A percentile compares a stretch with the other conserved stretches of the same genome.
Conservation (phyloP, 2,329 filamentous ascomycete species). For the Cercospora zeina region DNA sequence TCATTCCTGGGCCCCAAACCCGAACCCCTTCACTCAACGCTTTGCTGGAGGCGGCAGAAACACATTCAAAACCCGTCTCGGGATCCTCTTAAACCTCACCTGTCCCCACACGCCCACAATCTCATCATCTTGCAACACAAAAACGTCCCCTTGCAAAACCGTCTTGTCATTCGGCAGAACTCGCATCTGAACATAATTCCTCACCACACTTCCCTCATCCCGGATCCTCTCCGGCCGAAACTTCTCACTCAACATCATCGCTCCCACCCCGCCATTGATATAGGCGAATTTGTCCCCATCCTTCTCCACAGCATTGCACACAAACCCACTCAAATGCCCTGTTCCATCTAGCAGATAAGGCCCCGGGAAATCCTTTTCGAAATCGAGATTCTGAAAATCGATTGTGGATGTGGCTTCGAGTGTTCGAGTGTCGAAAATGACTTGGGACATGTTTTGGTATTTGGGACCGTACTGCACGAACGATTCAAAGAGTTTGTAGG, state of each 20-base stretch:
- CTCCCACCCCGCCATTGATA: slow-evolving; percentile 43
- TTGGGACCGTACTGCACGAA: slow-evolving; percentile 34
- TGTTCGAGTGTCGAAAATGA: slow-evolving; percentile 29
- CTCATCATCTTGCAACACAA: slow-evolving; percentile 35
- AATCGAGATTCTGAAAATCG: slow-evolving; percentile 34
- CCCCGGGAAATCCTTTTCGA: slow-evolving; percentile 35
- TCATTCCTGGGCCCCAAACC: neutral
- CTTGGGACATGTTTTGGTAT: slow-evolving; percentile 36
- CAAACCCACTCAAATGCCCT: slow-evolving; percentile 43
- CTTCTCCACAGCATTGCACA: slow-evolving; percentile 42
- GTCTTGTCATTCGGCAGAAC: slow-evolving; percentile 37
- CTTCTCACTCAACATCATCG: slow-evolving; percentile 33
- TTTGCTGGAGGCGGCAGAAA: slow-evolving; percentile 60
- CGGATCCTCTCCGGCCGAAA: slow-evolving; percentile 24
- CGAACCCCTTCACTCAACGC: neutral
- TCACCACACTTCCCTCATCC: neutral
- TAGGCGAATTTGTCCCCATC: slow-evolving; percentile 39
- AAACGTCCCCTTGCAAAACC: slow-evolving; percentile 30
- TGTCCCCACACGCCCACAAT: slow-evolving; percentile 40
- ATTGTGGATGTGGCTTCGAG: slow-evolving; percentile 37
- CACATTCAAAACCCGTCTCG: slow-evolving; percentile 62
- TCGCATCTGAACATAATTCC: slow-evolving; percentile 42
- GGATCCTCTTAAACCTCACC: slow-evolving; percentile 53
- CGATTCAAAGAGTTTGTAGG: slow-evolving; percentile 34
- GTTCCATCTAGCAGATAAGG: slow-evolving; percentile 44